Evolutionary conservation across 352 stramenopile genomes (phyloP).

Genomic region (Phytophthora niederhauseri): DNA sequence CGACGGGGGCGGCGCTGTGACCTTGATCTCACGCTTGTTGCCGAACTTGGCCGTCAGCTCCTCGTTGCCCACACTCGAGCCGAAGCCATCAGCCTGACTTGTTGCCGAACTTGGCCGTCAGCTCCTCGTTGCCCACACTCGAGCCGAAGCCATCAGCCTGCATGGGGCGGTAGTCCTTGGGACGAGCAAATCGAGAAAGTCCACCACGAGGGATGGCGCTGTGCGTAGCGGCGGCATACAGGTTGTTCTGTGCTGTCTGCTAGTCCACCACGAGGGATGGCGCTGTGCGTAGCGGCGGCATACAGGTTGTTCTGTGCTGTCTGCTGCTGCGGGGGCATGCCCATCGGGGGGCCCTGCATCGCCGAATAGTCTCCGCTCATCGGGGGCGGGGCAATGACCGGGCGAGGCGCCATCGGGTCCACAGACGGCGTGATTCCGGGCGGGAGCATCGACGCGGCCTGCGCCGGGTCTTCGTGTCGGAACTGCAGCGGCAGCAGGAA

Average conservation of each 20-base stretch:
- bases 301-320: conserved; percentile 68
- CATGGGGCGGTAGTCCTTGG: conserved; percentile 82
- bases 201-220: conserved; percentile 76
- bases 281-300: conserved; percentile 78
- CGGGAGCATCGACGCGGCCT: conserved; percentile 64
- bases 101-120: conserved; percentile 92
- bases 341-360: conserved; percentile 33
- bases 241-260: conserved; percentile 51
- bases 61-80: conserved; percentile 89
- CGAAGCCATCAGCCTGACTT: conserved; percentile 89
- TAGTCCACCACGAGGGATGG: conserved; percentile 84
- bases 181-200: conserved; percentile 56
- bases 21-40: conserved; percentile 84
- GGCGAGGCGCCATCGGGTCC: conserved; percentile 66
- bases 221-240: conserved; percentile 83
- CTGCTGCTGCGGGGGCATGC: conserved; percentile 34
- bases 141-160: conserved; percentile 90
- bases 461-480: conserved; percentile 77
- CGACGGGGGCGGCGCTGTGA: conserved; percentile 72
- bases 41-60: conserved; percentile 90
- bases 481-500: conserved; percentile 90
- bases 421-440: conserved; percentile 78
- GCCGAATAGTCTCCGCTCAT: conserved; percentile 58
- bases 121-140: conserved; percentile 88
- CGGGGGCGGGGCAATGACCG: conserved; percentile 70